Base-by-base conservation (phyloP, 129 eudicot species). In the Flaveria linearis region DNA sequence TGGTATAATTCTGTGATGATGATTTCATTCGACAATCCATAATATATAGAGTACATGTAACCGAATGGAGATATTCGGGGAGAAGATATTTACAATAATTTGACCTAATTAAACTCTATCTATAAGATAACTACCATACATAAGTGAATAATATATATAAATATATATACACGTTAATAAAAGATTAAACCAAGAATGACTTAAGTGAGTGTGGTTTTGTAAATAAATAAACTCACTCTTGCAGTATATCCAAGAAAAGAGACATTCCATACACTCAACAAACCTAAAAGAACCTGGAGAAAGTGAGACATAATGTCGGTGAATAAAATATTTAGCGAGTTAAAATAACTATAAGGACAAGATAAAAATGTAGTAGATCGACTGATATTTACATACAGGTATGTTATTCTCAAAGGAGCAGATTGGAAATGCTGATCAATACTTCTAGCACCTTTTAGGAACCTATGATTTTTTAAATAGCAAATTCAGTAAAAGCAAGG, bases 191-290 rank as follows among this genome's bases (percentile, higher is more conserved):
- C 51, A 72, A 49, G 2, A 30, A 71, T 12, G 30, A 4, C 6
- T 7, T n/a, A 22, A 36, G 66, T 49, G 72, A 60, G 14, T 47
- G 55, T 3, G 46, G 22, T 12, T 45, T 50, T 10, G 50, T 36
- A 52, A 28, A 69, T 10, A 25, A 64, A 33, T 51, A 3, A 7
- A 90, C 98, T 86, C 83, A 93, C 98, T 80, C 98, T 88, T 71
- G 98, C 98, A 72, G 98, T 91, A 82, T 90, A 89, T 68, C 87
- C 98, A 79, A 93, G 97, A 82, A 93, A 93, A 52, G 98, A 86
- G 67, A 93, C 98, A 81, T 88, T 93, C 97, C 98, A 93, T 49
- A 90, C 80, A 72, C 98, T 93, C 87, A 90, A 83, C 80, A 93
- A 84, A 72, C 98, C 98, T 76, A 93, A 73, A 82, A 93, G 97